Conservation (phyloP, 768 basidiomycete genomes). For the Boletellus ananas region DNA sequence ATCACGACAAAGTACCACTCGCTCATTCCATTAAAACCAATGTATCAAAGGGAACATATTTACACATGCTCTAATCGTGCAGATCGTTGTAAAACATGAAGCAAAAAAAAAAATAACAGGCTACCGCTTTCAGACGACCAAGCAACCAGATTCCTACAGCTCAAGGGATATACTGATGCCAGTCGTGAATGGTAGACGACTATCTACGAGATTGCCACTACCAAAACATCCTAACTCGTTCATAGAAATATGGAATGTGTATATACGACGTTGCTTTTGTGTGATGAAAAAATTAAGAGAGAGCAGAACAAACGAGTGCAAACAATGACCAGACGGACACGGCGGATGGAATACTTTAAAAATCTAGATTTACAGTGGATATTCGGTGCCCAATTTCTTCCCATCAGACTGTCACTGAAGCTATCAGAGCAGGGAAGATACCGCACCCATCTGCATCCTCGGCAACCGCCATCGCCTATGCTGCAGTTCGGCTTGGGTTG, state of each 20-base stretch:
- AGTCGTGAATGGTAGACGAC: not conserved
- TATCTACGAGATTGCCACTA: not conserved
- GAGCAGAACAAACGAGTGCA: conserved; percentile 18
- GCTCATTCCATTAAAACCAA: too few relatives aligned
- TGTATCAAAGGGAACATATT: not conserved
- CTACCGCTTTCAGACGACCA: conserved; percentile 1
- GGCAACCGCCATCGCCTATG: conserved; percentile 28
- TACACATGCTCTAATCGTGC: conserved; percentile 1
- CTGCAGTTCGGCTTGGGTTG: conserved; percentile 63
- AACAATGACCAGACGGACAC: conserved; percentile 12
- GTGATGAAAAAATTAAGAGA: conserved; percentile 6
- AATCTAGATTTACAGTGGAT: conserved; percentile 34
- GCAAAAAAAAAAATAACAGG: not conserved
- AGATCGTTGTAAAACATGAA: not conserved
- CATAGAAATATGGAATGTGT: conserved; percentile 16
- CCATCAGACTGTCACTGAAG: conserved; percentile 7
- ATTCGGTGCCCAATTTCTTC: conserved; percentile 24
- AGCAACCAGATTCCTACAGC: not conserved
- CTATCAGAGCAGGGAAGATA: conserved; percentile 21
- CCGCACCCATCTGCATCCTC: conserved; percentile 19
- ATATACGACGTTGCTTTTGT: conserved; percentile 15
- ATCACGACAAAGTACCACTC: too few relatives aligned
- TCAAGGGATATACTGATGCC: not conserved
- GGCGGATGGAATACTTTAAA: conserved; percentile 21
- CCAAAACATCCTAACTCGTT: conserved; percentile 8